phyloP scores from a whole-genome alignment of 2,329 filamentous ascomycete species.

The Orbilia blumenaviensis region DNA sequence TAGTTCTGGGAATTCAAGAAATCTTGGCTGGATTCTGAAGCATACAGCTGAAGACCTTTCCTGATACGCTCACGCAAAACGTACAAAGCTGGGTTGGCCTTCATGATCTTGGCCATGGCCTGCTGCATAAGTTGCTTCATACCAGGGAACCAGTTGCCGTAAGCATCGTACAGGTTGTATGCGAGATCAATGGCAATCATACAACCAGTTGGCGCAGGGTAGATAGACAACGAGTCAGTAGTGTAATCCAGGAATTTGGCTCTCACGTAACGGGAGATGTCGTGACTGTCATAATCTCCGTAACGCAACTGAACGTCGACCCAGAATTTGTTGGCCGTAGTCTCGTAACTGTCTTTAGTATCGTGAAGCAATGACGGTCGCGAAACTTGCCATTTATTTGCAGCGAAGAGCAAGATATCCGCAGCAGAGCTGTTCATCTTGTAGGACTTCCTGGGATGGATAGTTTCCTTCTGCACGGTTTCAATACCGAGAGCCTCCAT shows the following conservation, averaged over 20 bases:
- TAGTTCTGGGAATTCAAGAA: slow-evolving; percentile 99
- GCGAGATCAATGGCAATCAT: slow-evolving; percentile 98
- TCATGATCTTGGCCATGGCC: slow-evolving; percentile 99
- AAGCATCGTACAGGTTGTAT: slow-evolving; percentile 98
- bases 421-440: slow-evolving; percentile 99
- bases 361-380: slow-evolving; percentile 92
- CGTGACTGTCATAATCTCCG: slow-evolving; percentile 98
- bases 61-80: slow-evolving; percentile 96
- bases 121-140: slow-evolving; percentile 95
- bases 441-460: slow-evolving; percentile 98
- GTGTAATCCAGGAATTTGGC: slow-evolving; percentile 99
- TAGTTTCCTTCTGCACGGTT: slow-evolving; percentile 98
- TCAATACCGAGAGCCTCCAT: slow-evolving; percentile 95
- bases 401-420: slow-evolving; percentile 94
- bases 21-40: slow-evolving; percentile 98
- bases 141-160: slow-evolving; percentile 98
- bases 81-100: slow-evolving; percentile 95
- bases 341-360: slow-evolving; percentile 92
- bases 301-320: slow-evolving; percentile 95
- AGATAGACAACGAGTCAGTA: slow-evolving; percentile 97
- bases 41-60: slow-evolving; percentile 96
- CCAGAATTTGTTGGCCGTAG: slow-evolving; percentile 99
- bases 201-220: slow-evolving; percentile 92
- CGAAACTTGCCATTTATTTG: slow-evolving; percentile 98
- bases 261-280: slow-evolving; percentile 96